Evolutionary conservation across 257 asterid species (phyloP).

Genomic region (Solanum pinnatisectum): DNA sequence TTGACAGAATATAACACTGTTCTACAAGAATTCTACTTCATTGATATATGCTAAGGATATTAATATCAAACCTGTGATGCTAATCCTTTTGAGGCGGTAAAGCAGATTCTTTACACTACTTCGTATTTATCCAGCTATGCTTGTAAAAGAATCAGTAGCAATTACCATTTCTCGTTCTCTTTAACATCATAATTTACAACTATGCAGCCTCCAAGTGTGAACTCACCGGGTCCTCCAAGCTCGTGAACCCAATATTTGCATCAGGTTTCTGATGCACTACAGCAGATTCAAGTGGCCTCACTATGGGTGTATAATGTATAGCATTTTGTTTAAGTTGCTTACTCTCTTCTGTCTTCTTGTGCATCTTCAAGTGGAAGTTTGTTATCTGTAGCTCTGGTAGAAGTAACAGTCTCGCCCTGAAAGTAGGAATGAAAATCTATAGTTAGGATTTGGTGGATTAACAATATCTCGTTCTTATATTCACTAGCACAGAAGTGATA

Average conservation of each 20-base stretch:
- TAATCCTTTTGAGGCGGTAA: not conserved
- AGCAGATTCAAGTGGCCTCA: not conserved
- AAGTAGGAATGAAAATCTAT: not conserved
- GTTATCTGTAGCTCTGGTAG: slow-evolving; percentile 1
- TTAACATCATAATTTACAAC: not conserved
- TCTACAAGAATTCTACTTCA: not conserved
- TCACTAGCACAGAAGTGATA: not conserved
- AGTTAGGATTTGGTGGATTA: not conserved
- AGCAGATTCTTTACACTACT: not conserved
- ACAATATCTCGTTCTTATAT: not conserved
- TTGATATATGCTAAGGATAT: not conserved
- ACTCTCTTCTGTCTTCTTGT: not conserved
- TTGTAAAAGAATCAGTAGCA: not conserved
- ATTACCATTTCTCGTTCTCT: not conserved
- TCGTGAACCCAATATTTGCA: not conserved
- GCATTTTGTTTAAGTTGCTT: not conserved
- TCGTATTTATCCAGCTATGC: not conserved
- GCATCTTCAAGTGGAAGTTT: slow-evolving; percentile 1
- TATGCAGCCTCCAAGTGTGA: not conserved
- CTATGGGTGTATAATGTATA: not conserved
- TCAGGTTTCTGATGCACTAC: not conserved
- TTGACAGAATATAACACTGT: not conserved
- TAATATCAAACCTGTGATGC: not conserved
- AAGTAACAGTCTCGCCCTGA: slow-evolving; percentile 13
- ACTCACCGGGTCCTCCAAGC: not conserved